Conservation (phyloP, 78 protist species). For the Dictyostelium intermedium region DNA sequence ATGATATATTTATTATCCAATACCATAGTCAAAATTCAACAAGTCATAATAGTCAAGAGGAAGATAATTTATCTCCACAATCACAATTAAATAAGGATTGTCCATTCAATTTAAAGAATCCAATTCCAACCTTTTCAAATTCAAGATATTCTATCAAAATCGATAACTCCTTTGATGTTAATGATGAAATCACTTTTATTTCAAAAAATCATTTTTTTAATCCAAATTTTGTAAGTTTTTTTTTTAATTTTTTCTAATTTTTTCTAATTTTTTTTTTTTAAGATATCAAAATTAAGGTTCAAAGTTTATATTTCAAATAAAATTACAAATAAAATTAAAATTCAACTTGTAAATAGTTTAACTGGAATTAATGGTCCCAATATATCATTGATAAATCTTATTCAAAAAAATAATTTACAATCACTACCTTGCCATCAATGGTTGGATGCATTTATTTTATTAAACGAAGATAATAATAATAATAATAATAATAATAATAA, state of each 20-base stretch:
- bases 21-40: background rate
- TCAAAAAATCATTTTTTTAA: background rate
- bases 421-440: background rate
- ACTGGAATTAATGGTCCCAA: background rate
- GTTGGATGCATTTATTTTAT: background rate
- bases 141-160: constrained; percentile 1
- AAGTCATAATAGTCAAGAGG: background rate
- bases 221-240: background rate
- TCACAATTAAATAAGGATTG: background rate
- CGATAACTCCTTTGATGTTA: background rate
- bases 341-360: background rate
- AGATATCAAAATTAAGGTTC: background rate
- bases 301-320: constrained; percentile 1
- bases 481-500: too few species aligned
- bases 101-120: background rate
- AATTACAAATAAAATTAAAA: background rate
- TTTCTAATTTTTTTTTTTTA: background rate
- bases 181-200: background rate
- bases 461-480: background rate
- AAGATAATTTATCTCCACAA: background rate
- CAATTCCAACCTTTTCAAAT: constrained; percentile 7
- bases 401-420: background rate
- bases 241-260: background rate
- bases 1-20: background rate
- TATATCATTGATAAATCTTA: background rate